Evolutionary conservation across 306 rosid genomes (phyloP).

Genomic region (Ziziphus jujuba): DNA sequence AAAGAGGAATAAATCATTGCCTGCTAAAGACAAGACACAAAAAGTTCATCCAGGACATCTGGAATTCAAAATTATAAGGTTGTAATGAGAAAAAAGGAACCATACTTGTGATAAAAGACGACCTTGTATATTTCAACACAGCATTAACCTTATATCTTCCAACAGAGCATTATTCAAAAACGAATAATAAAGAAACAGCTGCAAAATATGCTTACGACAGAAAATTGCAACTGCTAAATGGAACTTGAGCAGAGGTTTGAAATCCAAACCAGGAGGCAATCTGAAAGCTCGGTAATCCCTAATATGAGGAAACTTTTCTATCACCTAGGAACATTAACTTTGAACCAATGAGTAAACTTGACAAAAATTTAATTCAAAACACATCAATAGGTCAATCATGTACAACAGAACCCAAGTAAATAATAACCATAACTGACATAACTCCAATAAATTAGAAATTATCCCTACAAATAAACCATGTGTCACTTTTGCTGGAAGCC

Average conservation of each 20-base stretch:
- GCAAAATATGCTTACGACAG: conserved; percentile 46
- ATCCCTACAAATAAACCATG: too few relatives aligned
- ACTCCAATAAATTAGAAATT: too few relatives aligned
- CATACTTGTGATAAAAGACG: too few relatives aligned
- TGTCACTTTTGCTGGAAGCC: too few relatives aligned
- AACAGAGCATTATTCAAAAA: conserved; percentile 4
- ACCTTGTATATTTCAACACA: not conserved
- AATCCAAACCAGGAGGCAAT: conserved; percentile 55
- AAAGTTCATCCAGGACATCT: not conserved
- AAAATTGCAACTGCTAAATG: conserved; percentile 65
- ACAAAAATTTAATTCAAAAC: too few relatives aligned
- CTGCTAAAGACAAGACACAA: not conserved
- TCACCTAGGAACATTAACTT: conserved; percentile 52
- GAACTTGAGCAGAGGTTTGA: conserved; percentile 63
- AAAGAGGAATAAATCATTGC: conserved; percentile 15
- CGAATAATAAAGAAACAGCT: not conserved
- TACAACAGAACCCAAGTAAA: too few relatives aligned
- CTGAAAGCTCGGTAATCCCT: conserved; percentile 59
- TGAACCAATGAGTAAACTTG: not conserved
- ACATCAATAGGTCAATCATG: too few relatives aligned
- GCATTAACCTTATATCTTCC: too few relatives aligned
- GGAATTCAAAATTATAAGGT: not conserved
- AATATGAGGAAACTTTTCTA: conserved; percentile 78
- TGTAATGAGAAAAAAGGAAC: not conserved
- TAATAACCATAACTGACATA: too few relatives aligned